A percentile compares a stretch with the other conserved stretches of the same genome.
phyloP scores from a whole-genome alignment of 2,329 filamentous ascomycete genomes.

The Piedraia hortae region DNA sequence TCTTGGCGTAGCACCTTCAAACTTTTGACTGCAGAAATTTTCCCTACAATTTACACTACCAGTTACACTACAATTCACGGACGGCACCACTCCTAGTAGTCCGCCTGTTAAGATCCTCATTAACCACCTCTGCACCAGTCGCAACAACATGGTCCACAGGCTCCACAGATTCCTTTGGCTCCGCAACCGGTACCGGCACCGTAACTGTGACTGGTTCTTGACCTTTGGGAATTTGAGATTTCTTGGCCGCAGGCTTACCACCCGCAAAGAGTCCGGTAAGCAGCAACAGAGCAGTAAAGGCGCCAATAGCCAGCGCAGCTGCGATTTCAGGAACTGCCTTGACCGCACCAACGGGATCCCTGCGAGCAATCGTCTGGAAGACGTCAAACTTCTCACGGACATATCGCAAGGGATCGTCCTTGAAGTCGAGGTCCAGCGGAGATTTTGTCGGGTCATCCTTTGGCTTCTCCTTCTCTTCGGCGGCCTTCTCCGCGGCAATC shows the following conservation, averaged over 20 bases:
- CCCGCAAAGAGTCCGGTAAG: slow-evolving; percentile 34
- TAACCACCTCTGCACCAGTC: slow-evolving; percentile 43
- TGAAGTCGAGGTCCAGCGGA: slow-evolving; percentile 57
- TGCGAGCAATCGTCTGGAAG: slow-evolving; percentile 62
- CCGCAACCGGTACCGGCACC: slow-evolving; percentile 48
- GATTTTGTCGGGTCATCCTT: slow-evolving; percentile 30
- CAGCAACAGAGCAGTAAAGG: slow-evolving; percentile 42
- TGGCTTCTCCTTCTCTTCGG: slow-evolving; percentile 56
- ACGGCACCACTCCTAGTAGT: slow-evolving; percentile 16
- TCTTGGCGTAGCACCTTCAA: too few relatives aligned
- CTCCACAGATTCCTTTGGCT: slow-evolving; percentile 37
- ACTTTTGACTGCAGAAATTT: too few relatives aligned
- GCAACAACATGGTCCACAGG: slow-evolving; percentile 33
- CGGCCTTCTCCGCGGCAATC: slow-evolving; percentile 52
- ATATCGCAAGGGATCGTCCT: slow-evolving; percentile 67
- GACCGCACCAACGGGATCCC: slow-evolving; percentile 57
- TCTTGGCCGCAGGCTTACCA: slow-evolving; percentile 30
- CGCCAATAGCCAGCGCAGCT: slow-evolving; percentile 44
- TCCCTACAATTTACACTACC: too few relatives aligned
- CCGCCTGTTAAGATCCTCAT: slow-evolving; percentile 38
- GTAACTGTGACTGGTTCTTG: slow-evolving; percentile 19
- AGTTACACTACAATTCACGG: too few relatives aligned
- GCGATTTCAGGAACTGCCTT: slow-evolving; percentile 82
- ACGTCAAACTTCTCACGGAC: slow-evolving; percentile 80
- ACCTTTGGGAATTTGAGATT: slow-evolving; percentile 26